Evolutionary conservation across 1,284 basidiomycete genomes (phyloP), one percentile per base, ranked within the genome.

Genomic region (Papiliotrema nemorosa): DNA sequence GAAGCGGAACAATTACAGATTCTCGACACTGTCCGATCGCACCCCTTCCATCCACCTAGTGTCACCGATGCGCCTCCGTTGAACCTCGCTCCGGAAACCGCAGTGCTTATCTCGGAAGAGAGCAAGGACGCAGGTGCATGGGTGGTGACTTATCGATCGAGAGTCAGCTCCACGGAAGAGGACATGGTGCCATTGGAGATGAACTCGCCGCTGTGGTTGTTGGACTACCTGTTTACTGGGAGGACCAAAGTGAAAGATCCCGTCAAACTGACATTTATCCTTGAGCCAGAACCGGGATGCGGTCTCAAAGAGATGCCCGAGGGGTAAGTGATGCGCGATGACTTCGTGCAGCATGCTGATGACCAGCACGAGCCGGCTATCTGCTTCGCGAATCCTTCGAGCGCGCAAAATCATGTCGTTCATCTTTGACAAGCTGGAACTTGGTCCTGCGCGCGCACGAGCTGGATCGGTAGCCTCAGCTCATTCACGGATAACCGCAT

Each of bases 361-460:
- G 50, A 84, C 81, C 29, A 78, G 86, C 16, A 88, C 92, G 64
- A 86, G 87, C 0, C 87, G 92, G 59, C 76, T 97, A 29, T 94
- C 90, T 0, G 91, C 93, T 0, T 90, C 84, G 59, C 82, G 88
- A 39, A 86, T 86, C 65, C 77, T 97, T 49, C 81, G 94, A 18
- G 82, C 94, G 24, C 81, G 85, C 48, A 97, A 97, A 72, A 81
- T 96, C 14, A 80, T 84, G 1, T 67, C 78, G 46, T 94, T 97
- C 77, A 86, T 90, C 0, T 85, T 87, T 66, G 91, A 96, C 60
- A 93, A 92, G 69, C 78, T 94, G 5, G 88, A 91, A 33, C 83
- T 76, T 1, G 55, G 61, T 7, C 54, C 54, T 36, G 25, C 37
- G 3, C 51, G 57, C 16, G 51, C 21, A 39, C 58, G 57, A 48